phyloP scores from a whole-genome alignment of 768 basidiomycete genomes.

The Podaxis rugospora region DNA sequence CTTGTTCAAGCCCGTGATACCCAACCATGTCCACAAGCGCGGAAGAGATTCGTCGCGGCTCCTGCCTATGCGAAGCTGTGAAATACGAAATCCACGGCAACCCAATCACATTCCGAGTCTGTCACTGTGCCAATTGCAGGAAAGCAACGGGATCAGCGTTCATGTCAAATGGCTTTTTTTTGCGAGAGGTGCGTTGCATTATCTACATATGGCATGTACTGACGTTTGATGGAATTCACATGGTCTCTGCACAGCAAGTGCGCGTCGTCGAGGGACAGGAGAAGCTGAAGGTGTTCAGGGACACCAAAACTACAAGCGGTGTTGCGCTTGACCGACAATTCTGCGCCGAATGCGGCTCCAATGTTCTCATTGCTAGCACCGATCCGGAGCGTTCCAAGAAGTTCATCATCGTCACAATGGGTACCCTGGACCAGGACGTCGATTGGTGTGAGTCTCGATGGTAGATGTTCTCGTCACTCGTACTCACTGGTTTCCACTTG shows the following conservation, averaged over 20 bases:
- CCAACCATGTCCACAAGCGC: neutral
- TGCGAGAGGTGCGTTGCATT: constrained; percentile 23
- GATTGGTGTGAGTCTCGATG: constrained; percentile 20
- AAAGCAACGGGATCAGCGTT: constrained; percentile 38
- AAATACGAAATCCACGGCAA: constrained; percentile 31
- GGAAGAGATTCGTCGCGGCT: constrained; percentile 20
- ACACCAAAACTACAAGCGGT: constrained; percentile 27
- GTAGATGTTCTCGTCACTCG: neutral
- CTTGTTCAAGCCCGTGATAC: neutral
- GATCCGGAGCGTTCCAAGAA: constrained; percentile 15
- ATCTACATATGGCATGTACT: neutral
- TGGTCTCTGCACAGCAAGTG: constrained; percentile 19
- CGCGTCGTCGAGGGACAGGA: constrained; percentile 23
- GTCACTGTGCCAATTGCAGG: constrained; percentile 40
- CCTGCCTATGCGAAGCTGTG: constrained; percentile 34
- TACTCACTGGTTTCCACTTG: neutral
- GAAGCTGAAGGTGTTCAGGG: constrained; percentile 22
- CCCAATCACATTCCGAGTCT: constrained; percentile 33
- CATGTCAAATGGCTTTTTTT: constrained; percentile 34
- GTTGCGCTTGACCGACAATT: constrained; percentile 26
- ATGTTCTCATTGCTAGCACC: constrained; percentile 22
- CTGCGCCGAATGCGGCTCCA: constrained; percentile 33
- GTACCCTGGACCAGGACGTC: constrained; percentile 25
- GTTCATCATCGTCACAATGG: constrained; percentile 22
- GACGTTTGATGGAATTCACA: neutral